phyloP scores from a whole-genome alignment of 352 stramenopile genomes.

The Pythium chondricola region DNA sequence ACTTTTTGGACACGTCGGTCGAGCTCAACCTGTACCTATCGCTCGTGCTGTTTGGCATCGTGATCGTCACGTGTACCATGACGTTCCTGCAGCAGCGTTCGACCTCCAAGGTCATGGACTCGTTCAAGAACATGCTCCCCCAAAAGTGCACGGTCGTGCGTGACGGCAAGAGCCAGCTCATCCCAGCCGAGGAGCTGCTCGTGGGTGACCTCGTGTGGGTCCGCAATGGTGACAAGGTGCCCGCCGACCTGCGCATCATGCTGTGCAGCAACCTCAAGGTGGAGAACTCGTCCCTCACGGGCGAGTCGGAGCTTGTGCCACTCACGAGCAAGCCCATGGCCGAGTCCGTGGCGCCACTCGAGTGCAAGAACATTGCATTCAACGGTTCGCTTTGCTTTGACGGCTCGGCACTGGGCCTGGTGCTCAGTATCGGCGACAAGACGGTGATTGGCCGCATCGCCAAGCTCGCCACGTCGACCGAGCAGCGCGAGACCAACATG shows the following conservation, averaged over 20 bases:
- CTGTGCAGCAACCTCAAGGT: slow-evolving; percentile 46
- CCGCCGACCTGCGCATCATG: slow-evolving; percentile 40
- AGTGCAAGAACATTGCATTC: slow-evolving; percentile 44
- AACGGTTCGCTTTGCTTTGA: slow-evolving; percentile 44
- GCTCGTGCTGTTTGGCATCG: slow-evolving; percentile 35
- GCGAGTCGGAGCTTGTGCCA: slow-evolving; percentile 41
- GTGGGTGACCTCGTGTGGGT: slow-evolving; percentile 49
- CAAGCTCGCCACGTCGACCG: slow-evolving; percentile 30
- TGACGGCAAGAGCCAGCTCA: slow-evolving; percentile 28
- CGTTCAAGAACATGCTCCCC: slow-evolving; percentile 46
- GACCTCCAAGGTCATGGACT: slow-evolving; percentile 41
- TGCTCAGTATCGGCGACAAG: slow-evolving; percentile 37
- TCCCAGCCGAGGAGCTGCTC: slow-evolving; percentile 40
- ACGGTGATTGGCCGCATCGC: slow-evolving; percentile 53
- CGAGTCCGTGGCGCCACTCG: slow-evolving; percentile 22
- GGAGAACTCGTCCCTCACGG: slow-evolving; percentile 60
- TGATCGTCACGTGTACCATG: slow-evolving; percentile 31
- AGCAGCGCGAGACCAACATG: slow-evolving; percentile 31
- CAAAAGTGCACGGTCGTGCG: slow-evolving; percentile 35
- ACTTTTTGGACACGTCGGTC: slow-evolving; percentile 32
- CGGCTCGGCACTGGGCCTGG: slow-evolving; percentile 32
- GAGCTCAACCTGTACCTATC: slow-evolving; percentile 35
- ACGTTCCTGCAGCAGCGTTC: slow-evolving; percentile 34
- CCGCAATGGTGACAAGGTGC: slow-evolving; percentile 44
- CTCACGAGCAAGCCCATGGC: slow-evolving; percentile 22